A percentile compares a stretch with the other conserved stretches of the same genome.
Evolutionary conservation across 257 asterid genomes (phyloP).

Genomic region (Solanum verrucosum): DNA sequence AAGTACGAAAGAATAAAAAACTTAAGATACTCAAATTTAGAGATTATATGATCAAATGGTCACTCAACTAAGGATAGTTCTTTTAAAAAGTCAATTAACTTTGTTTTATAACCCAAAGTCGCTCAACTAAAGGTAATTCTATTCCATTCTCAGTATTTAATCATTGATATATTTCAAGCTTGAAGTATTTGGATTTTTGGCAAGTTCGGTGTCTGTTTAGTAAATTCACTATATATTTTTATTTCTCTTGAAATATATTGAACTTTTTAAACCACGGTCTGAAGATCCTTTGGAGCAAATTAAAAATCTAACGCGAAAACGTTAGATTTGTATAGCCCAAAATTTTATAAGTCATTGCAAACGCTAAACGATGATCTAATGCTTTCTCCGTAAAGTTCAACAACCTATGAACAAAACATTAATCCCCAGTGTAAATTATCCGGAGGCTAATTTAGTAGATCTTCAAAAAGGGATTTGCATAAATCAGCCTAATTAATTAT

Average conservation of each 20-base stretch:
- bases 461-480: neutral
- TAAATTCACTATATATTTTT: neutral
- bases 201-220: neutral
- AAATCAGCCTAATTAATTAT: neutral
- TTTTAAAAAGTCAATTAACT: no score
- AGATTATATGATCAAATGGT: neutral
- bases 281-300: neutral
- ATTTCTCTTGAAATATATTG: neutral
- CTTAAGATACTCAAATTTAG: neutral
- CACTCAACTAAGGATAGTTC: neutral
- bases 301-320: neutral
- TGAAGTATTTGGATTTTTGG: neutral
- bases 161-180: neutral
- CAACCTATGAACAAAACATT: neutral
- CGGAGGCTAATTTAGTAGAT: neutral
- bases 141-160: neutral
- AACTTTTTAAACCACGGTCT: no score
- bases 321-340: no score
- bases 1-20: neutral
- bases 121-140: neutral
- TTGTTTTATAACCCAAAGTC: no score
- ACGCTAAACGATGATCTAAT: neutral
- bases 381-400: neutral
- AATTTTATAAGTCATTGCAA: neutral
- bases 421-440: neutral